Conservation (phyloP, 1,284 basidiomycete genomes). For the Microbotryomycetes sp. region DNA sequence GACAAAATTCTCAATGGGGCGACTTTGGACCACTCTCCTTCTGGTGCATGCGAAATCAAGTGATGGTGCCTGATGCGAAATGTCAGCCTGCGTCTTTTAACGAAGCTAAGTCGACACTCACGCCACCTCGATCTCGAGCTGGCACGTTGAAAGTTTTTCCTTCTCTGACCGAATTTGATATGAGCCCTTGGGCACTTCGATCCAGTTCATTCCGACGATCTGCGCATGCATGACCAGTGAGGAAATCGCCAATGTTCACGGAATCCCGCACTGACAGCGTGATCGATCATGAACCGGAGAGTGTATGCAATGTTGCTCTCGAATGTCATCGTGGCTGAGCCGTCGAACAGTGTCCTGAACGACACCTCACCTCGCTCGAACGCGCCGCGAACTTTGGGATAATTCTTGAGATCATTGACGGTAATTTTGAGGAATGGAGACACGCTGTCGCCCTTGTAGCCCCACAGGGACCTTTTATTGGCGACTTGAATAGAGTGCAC, state of each 20-base stretch:
- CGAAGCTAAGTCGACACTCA: conserved; percentile 42
- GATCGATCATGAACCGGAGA: conserved; percentile 92
- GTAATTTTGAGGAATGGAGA: conserved; percentile 77
- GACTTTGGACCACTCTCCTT: conserved; percentile 80
- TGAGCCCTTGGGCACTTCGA: conserved; percentile 73
- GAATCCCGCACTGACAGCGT: conserved; percentile 41
- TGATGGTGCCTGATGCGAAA: conserved; percentile 56
- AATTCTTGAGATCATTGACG: conserved; percentile 58
- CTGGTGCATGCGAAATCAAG: conserved; percentile 79
- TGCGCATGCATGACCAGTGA: conserved; percentile 41
- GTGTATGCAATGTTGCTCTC: conserved; percentile 87
- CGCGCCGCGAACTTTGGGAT: conserved; percentile 85
- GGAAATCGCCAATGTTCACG: too few species aligned
- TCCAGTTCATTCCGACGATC: conserved; percentile 97
- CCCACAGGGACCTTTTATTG: conserved; percentile 68
- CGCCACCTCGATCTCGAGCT: conserved; percentile 73
- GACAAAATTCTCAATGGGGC: conserved; percentile 85
- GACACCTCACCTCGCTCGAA: conserved; percentile 77
- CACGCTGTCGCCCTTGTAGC: conserved; percentile 71
- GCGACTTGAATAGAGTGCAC: conserved; percentile 46
- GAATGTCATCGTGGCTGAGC: conserved; percentile 55
- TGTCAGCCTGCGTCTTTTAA: not conserved
- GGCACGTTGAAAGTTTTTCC: conserved; percentile 68
- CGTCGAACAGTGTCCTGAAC: conserved; percentile 58
- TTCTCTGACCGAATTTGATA: conserved; percentile 57